These are phyloP conservation scores for Sarocladium strictum DNA, from an alignment of 2,329 filamentous ascomycete species.

Conservation along the genomic window DNA sequence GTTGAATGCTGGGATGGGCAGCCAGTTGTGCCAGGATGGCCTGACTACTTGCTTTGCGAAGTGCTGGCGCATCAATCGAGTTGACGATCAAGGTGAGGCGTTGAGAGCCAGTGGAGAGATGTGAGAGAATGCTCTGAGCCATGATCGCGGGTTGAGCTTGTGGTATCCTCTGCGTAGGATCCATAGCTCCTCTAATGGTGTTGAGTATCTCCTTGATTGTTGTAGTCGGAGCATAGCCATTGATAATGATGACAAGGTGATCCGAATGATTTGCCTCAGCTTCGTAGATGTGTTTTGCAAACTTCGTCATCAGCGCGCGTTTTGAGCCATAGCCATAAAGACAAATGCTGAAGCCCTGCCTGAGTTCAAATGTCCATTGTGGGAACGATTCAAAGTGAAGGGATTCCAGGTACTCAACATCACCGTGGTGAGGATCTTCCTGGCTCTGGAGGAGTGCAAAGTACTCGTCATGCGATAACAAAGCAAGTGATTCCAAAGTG, in stretches of 20 bases:
- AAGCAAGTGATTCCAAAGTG: slow-evolving; percentile 64
- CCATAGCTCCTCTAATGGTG: slow-evolving; percentile 61
- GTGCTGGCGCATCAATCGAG: slow-evolving; percentile 73
- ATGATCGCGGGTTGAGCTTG: slow-evolving; percentile 63
- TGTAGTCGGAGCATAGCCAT: slow-evolving; percentile 69
- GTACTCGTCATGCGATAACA: slow-evolving; percentile 90
- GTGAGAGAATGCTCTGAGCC: slow-evolving; percentile 57
- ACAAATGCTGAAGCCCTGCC: slow-evolving; percentile 81
- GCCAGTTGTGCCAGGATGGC: slow-evolving; percentile 71
- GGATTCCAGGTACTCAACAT: slow-evolving; percentile 65
- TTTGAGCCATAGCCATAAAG: slow-evolving; percentile 94
- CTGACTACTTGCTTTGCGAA: slow-evolving; percentile 67
- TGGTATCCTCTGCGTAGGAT: slow-evolving; percentile 39
- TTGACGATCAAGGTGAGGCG: slow-evolving; percentile 69
- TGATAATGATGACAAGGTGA: slow-evolving; percentile 67
- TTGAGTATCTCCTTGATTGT: slow-evolving; percentile 64
- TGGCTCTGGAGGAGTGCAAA: slow-evolving; percentile 60
- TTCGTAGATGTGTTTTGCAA: slow-evolving; percentile 62
- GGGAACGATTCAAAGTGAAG: slow-evolving; percentile 77
- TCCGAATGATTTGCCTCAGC: slow-evolving; percentile 8
- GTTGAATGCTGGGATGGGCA: slow-evolving; percentile 61
- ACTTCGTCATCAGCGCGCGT: slow-evolving; percentile 63
- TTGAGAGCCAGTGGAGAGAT: slow-evolving; percentile 42
- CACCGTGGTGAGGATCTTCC: slow-evolving; percentile 61
- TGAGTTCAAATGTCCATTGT: slow-evolving; percentile 89